Evolutionary conservation across 1,284 basidiomycete genomes (phyloP).

Genomic region (Ganoderma meredithae): DNA sequence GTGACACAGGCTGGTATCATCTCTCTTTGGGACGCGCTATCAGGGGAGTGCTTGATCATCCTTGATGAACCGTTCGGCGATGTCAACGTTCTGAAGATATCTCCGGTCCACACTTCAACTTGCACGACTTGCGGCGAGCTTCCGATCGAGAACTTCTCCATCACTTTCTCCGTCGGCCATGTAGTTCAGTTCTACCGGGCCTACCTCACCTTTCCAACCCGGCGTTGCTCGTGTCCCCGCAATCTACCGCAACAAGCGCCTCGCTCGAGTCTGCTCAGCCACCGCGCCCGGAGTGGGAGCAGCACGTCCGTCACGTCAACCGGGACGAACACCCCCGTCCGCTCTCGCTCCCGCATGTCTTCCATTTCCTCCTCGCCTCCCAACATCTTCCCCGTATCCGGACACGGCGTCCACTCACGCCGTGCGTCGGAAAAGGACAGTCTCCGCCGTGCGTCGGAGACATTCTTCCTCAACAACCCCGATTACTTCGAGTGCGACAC

Average conservation of each 20-base stretch:
- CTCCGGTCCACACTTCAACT: slow-evolving; percentile 54
- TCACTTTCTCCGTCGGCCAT: slow-evolving; percentile 69
- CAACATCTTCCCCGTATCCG: slow-evolving; percentile 75
- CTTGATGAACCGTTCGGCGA: slow-evolving; percentile 65
- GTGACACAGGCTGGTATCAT: slow-evolving; percentile 73
- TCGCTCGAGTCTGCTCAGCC: slow-evolving; percentile 51
- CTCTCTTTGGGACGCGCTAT: slow-evolving; percentile 72
- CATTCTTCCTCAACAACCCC: slow-evolving; percentile 55
- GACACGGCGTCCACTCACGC: slow-evolving; percentile 77
- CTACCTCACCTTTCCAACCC: slow-evolving; percentile 62
- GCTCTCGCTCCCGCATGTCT: slow-evolving; percentile 52
- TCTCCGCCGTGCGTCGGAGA: slow-evolving; percentile 58
- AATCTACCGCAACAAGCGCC: slow-evolving; percentile 50
- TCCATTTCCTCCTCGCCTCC: slow-evolving; percentile 48
- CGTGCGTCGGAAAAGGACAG: slow-evolving; percentile 72
- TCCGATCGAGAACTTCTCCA: slow-evolving; percentile 65
- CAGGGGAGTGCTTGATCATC: slow-evolving; percentile 64
- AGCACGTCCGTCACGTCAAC: slow-evolving; percentile 53
- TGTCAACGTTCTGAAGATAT: slow-evolving; percentile 61
- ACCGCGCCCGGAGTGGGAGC: slow-evolving; percentile 67
- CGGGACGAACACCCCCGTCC: slow-evolving; percentile 51
- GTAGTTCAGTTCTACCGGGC: slow-evolving; percentile 67
- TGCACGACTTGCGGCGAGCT: slow-evolving; percentile 75
- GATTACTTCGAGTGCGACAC: slow-evolving; percentile 58
- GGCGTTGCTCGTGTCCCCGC: slow-evolving; percentile 71